Conservation (phyloP, 352 stramenopile species). For the Phytophthora sp. region DNA sequence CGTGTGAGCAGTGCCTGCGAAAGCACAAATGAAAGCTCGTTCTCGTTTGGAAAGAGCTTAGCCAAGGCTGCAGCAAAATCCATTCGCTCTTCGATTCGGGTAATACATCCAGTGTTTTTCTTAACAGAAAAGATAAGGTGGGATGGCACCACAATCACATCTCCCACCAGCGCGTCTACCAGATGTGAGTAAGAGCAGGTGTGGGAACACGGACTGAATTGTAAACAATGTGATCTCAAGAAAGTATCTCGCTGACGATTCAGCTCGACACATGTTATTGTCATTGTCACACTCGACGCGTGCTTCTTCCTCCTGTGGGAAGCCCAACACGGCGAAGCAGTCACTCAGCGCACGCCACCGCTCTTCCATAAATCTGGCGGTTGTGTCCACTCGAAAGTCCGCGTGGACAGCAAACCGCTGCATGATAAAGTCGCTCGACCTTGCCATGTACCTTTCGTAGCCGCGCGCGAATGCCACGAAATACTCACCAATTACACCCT, state of each 20-base stretch:
- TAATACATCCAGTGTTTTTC: not conserved
- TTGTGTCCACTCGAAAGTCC: not conserved
- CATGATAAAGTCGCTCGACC: slow-evolving; percentile 1
- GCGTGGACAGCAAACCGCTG: not conserved
- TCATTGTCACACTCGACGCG: not conserved
- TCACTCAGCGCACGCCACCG: not conserved
- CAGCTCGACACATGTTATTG: not conserved
- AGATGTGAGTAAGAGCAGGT: slow-evolving; percentile 1
- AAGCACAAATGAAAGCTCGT: not conserved
- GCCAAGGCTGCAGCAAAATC: slow-evolving; percentile 1
- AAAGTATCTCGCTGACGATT: not conserved
- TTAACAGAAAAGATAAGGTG: slow-evolving; percentile 1
- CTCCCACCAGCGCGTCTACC: not conserved
- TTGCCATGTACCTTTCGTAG: not conserved
- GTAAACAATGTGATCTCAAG: not conserved
- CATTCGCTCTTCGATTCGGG: slow-evolving; percentile 3
- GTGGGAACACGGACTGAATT: slow-evolving; percentile 5
- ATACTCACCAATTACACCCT: not conserved
- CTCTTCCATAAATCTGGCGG: not conserved
- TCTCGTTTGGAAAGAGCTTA: slow-evolving; percentile 1
- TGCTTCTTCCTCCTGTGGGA: slow-evolving; percentile 3
- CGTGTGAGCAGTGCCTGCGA: not conserved
- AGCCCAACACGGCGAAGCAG: slow-evolving; percentile 5
- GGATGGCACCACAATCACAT: slow-evolving; percentile 12
- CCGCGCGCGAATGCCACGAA: slow-evolving; percentile 10